These are phyloP conservation scores for Elongisporangium senticosum DNA, from an alignment of 352 stramenopile species.

Conservation along the genomic window DNA sequence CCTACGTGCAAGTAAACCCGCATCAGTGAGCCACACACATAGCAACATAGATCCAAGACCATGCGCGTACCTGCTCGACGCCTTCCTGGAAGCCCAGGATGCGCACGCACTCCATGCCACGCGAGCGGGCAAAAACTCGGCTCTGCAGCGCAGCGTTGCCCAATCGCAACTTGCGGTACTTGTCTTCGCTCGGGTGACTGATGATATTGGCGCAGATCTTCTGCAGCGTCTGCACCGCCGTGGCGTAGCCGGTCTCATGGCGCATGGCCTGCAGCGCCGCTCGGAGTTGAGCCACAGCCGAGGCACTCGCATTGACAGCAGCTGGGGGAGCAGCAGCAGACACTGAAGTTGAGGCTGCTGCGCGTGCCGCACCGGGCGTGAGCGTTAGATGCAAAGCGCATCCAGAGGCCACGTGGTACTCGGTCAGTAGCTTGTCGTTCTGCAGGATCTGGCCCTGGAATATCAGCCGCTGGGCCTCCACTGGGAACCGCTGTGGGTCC, in stretches of 20 bases:
- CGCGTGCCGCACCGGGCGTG: slow-evolving; percentile 18
- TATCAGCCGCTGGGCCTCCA: slow-evolving; percentile 72
- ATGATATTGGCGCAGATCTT: slow-evolving; percentile 85
- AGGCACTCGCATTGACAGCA: not conserved
- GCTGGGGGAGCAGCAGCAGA: slow-evolving; percentile 7
- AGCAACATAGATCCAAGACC: not conserved
- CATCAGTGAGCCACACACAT: slow-evolving; percentile 1
- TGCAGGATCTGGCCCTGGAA: slow-evolving; percentile 85
- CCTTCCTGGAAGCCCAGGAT: slow-evolving; percentile 67
- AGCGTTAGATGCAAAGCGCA: slow-evolving; percentile 76
- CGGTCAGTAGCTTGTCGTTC: slow-evolving; percentile 53
- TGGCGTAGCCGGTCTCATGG: slow-evolving; percentile 33
- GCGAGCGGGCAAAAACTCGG: slow-evolving; percentile 53
- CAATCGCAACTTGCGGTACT: slow-evolving; percentile 71
- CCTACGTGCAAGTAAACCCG: slow-evolving; percentile 16
- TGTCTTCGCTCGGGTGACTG: slow-evolving; percentile 60
- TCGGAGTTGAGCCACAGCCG: slow-evolving; percentile 25
- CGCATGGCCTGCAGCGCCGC: slow-evolving; percentile 58
- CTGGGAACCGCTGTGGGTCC: slow-evolving; percentile 47
- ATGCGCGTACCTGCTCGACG: slow-evolving; percentile 42
- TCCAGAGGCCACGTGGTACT: slow-evolving; percentile 56
- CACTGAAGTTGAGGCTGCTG: slow-evolving; percentile 8
- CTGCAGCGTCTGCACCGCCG: slow-evolving; percentile 58
- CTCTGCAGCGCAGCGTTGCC: slow-evolving; percentile 61
- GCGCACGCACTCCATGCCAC: slow-evolving; percentile 51